A percentile compares a stretch with the other conserved stretches of the same genome.
phyloP scores from a whole-genome alignment of 148 eudicot genomes.

The Limonium bicolor region DNA sequence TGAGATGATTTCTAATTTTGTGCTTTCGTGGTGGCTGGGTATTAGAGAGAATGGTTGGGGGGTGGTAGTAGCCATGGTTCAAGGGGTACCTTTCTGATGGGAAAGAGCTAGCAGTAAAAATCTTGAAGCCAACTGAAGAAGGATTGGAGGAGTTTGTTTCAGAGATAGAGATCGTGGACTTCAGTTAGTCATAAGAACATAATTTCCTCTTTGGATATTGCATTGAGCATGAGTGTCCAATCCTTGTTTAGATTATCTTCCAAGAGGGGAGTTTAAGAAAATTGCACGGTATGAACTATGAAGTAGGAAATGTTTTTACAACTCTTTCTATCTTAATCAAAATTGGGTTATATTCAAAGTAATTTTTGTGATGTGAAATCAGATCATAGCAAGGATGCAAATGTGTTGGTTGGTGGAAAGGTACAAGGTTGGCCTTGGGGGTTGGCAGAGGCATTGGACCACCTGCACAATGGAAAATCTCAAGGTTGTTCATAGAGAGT shows the following conservation, averaged over 20 bases:
- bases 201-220: constrained; percentile 73
- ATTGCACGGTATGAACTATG: constrained; percentile 51
- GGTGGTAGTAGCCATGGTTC: constrained; percentile 81
- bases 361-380: constrained; percentile 3
- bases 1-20: neutral
- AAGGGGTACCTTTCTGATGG: constrained; percentile 67
- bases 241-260: constrained; percentile 65
- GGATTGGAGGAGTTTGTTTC: constrained; percentile 46
- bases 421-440: constrained; percentile 78
- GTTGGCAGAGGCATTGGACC: constrained; percentile 81
- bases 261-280: constrained; percentile 73
- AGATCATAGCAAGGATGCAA: constrained; percentile 36
- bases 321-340: neutral
- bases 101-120: constrained; percentile 83
- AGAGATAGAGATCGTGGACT: constrained; percentile 81
- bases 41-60: constrained; percentile 65
- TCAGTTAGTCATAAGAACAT: constrained; percentile 69
- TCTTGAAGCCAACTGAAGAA: constrained; percentile 63
- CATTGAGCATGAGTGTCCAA: constrained; percentile 43
- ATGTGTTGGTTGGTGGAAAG: constrained; percentile 68
- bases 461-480: constrained; percentile 44
- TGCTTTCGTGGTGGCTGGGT: too few species aligned
- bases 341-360: neutral
- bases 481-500: constrained; percentile 84
- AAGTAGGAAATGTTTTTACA: neutral